Percentiles rank a stretch among this genome's conserved stretches.
Evolutionary conservation across 2,329 filamentous ascomycete genomes (phyloP).

Genomic region (Shiraia sp.): DNA sequence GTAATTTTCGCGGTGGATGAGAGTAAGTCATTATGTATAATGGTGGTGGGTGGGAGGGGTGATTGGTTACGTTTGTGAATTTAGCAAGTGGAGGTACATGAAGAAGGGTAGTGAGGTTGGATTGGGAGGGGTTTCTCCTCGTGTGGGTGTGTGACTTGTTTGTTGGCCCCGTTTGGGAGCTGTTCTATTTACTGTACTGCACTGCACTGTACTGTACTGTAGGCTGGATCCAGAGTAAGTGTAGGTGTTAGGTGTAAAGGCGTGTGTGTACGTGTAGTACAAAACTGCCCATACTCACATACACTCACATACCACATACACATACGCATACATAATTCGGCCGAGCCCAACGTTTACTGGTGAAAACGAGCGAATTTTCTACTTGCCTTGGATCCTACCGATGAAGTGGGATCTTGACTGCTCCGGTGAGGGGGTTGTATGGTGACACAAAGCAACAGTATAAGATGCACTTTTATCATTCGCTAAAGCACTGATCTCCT

Average conservation of each 20-base stretch:
- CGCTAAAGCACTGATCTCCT: conserved; percentile 3
- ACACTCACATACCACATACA: neutral
- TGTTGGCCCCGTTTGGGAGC: no score
- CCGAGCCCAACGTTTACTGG: neutral
- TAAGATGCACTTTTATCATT: neutral
- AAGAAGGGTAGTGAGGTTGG: neutral
- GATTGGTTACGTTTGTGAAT: conserved; percentile 6
- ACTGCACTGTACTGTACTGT: no score
- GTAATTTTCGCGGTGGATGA: neutral
- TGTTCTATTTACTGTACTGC: no score
- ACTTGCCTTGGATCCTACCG: neutral
- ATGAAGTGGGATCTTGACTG: neutral
- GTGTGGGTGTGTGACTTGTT: no score
- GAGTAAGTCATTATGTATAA: neutral
- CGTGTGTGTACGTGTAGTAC: no score
- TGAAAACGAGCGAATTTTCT: neutral
- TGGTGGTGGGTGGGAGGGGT: neutral
- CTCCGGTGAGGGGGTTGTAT: neutral
- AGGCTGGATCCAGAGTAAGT: no score
- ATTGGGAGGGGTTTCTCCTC: no score
- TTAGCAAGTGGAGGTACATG: neutral
- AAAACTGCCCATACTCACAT: no score
- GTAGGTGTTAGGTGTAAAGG: no score
- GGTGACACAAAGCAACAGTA: conserved; percentile 1
- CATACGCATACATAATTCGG: neutral